phyloP scores from a whole-genome alignment of 495 filamentous ascomycete genomes.

The Hypoxylon crocopeplum region DNA sequence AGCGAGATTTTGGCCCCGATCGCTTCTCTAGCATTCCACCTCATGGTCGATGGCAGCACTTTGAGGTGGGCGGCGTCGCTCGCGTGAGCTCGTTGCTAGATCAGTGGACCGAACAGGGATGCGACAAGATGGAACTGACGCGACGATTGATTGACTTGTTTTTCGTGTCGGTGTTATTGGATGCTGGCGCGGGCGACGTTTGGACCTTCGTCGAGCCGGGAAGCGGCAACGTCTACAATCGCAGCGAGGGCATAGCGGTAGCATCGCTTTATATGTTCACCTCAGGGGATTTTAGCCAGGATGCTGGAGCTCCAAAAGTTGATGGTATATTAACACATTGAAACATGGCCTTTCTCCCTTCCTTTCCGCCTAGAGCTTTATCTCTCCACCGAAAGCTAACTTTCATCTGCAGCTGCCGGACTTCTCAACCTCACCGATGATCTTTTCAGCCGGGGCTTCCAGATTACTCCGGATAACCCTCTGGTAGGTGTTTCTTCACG shows the following conservation, averaged over 20 bases:
- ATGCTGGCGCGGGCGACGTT: constrained; percentile 80
- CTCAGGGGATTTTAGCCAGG: constrained; percentile 9
- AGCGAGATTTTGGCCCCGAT: constrained; percentile 82
- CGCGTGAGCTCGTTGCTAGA: constrained; percentile 72
- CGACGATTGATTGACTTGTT: constrained; percentile 83
- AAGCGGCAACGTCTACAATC: constrained; percentile 78
- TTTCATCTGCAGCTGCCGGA: not conserved
- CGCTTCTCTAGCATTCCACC: constrained; percentile 83
- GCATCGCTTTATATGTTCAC: constrained; percentile 98
- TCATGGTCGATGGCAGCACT: constrained; percentile 89
- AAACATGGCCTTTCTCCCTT: not conserved
- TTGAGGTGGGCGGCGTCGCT: constrained; percentile 76
- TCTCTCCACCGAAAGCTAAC: not conserved
- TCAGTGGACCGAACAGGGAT: constrained; percentile 64
- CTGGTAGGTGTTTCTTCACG: not conserved
- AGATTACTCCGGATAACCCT: not conserved
- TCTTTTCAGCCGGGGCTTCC: not conserved
- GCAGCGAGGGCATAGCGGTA: constrained; percentile 91
- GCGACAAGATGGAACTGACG: constrained; percentile 71
- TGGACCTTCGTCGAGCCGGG: constrained; percentile 91
- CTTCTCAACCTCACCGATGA: constrained; percentile 1
- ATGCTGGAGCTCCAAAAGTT: not conserved
- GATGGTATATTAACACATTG: not conserved
- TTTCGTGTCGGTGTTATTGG: constrained; percentile 84
- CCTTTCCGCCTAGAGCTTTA: not conserved